Evolutionary conservation across 805 yeast species (phyloP).

Genomic region (Yarrowia sp.): DNA sequence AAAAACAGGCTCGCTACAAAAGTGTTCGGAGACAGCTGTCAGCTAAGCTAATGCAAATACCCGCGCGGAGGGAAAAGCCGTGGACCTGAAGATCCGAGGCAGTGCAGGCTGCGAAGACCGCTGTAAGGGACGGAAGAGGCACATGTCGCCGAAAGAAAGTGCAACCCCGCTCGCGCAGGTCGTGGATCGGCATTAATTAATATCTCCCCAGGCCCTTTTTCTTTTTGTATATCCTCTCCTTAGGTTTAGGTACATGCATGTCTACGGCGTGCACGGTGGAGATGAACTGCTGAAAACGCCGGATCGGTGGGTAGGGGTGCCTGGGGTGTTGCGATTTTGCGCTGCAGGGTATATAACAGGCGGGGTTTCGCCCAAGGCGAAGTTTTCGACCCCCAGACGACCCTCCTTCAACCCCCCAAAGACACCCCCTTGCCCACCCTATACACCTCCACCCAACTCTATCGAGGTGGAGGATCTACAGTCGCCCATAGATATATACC

Average conservation of each 20-base stretch:
- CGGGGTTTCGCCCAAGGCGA: no score
- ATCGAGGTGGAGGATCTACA: constrained; percentile 24
- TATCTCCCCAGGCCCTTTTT: background rate
- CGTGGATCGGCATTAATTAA: background rate
- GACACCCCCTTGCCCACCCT: background rate
- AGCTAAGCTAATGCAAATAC: background rate
- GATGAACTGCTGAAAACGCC: background rate
- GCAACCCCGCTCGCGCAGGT: no score
- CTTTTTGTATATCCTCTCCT: background rate
- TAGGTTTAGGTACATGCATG: background rate
- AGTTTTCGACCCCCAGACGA: no score
- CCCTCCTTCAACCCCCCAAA: background rate
- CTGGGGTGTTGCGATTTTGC: no score
- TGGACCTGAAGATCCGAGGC: no score
- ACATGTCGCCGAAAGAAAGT: no score
- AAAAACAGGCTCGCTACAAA: background rate
- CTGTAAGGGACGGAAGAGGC: no score
- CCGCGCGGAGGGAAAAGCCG: background rate
- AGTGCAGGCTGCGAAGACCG: no score
- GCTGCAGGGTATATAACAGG: no score
- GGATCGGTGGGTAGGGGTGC: no score
- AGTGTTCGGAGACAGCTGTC: no score
- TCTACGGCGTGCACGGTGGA: constrained; percentile 1
- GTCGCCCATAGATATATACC: constrained; percentile 3
- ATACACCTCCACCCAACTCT: constrained; percentile 23